A percentile compares a stretch with the other conserved stretches of the same genome.
phyloP scores from a whole-genome alignment of 1,284 basidiomycete genomes.

The Sphagnurus paluster region DNA sequence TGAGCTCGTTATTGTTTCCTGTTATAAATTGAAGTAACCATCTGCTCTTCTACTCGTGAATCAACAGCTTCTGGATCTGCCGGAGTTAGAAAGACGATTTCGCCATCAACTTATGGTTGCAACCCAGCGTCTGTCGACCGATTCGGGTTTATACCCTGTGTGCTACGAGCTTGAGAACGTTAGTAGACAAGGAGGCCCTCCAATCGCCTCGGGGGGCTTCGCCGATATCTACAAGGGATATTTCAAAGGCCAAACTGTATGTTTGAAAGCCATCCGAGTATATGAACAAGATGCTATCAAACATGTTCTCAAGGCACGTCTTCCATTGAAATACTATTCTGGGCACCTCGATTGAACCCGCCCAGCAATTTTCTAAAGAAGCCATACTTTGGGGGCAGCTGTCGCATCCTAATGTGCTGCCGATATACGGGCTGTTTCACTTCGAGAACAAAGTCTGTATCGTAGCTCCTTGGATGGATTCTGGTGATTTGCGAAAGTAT shows the following conservation, averaged over 20 bases:
- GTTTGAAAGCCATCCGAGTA: constrained; percentile 18
- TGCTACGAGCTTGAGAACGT: no score
- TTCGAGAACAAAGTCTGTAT: constrained; percentile 12
- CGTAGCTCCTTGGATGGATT: constrained; percentile 26
- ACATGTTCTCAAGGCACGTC: constrained; percentile 11
- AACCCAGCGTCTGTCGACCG: no score
- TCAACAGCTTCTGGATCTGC: no score
- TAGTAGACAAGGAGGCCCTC: no score
- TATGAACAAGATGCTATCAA: constrained; percentile 14
- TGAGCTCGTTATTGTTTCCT: no score
- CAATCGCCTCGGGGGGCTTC: constrained; percentile 15
- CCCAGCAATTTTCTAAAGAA: constrained; percentile 20
- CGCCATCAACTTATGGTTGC: no score
- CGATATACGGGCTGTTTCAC: constrained; percentile 22
- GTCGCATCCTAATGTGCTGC: constrained; percentile 23
- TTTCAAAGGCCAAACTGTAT: constrained; percentile 10
- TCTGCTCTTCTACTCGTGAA: no score
- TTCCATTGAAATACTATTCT: not conserved
- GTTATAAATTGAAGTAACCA: no score
- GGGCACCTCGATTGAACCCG: not conserved
- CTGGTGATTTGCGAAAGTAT: constrained; percentile 19
- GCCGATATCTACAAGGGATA: constrained; percentile 16
- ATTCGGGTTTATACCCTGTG: no score
- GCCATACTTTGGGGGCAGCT: constrained; percentile 25
- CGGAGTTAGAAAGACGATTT: no score